Evolutionary conservation across 1,284 basidiomycete species (phyloP).

Genomic region (Tylopilus orsonianus): DNA sequence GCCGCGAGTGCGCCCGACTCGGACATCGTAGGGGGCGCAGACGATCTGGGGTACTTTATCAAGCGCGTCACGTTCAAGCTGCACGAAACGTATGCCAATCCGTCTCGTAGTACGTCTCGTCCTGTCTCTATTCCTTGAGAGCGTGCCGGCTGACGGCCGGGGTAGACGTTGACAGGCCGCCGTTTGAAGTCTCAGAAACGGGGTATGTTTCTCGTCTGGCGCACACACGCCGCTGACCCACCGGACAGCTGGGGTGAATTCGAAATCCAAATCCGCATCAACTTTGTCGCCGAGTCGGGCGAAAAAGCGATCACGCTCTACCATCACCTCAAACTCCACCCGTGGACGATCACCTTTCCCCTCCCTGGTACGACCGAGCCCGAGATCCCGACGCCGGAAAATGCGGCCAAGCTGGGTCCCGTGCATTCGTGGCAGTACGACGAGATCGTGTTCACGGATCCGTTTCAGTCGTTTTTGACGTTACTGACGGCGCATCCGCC

Average conservation of each 20-base stretch:
- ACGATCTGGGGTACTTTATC: slow-evolving; percentile 87
- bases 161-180: slow-evolving; percentile 86
- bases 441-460: slow-evolving; percentile 96
- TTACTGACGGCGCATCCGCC: slow-evolving; percentile 83
- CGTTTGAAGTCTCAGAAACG: slow-evolving; percentile 94
- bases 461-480: slow-evolving; percentile 85
- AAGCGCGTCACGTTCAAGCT: slow-evolving; percentile 97
- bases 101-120: slow-evolving; percentile 73
- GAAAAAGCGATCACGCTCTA: slow-evolving; percentile 89
- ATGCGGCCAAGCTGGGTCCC: slow-evolving; percentile 62
- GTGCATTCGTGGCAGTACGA: slow-evolving; percentile 99
- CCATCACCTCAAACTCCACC: slow-evolving; percentile 96
- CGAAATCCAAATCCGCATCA: slow-evolving; percentile 91
- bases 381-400: slow-evolving; percentile 62
- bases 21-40: slow-evolving; percentile 80
- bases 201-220: slow-evolving; percentile 48
- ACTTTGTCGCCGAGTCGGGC: slow-evolving; percentile 87
- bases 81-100: slow-evolving; percentile 95
- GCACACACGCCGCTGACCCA: neutral
- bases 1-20: slow-evolving; percentile 64
- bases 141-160: neutral
- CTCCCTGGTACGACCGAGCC: slow-evolving; percentile 40
- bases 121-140: neutral
- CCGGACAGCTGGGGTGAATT: slow-evolving; percentile 93
- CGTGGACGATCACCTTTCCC: slow-evolving; percentile 64